Conservation (phyloP, 768 basidiomycete species). For the Lactifluus volemus region DNA sequence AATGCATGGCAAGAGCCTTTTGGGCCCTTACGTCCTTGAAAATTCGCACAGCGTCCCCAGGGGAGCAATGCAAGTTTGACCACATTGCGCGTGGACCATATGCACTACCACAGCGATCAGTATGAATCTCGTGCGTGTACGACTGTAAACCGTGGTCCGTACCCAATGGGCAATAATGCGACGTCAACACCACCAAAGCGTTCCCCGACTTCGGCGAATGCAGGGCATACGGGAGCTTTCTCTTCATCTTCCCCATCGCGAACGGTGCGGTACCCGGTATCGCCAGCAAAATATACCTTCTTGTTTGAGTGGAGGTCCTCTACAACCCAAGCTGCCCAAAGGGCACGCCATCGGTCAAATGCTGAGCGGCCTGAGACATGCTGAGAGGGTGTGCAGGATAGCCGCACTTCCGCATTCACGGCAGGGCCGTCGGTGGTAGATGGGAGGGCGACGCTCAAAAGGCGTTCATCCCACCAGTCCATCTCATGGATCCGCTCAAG, state of each 20-base stretch:
- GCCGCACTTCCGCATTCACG: slow-evolving; percentile 29
- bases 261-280: slow-evolving; percentile 54
- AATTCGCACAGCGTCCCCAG: slow-evolving; percentile 58
- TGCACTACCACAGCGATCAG: slow-evolving; percentile 37
- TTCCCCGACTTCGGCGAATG: slow-evolving; percentile 63
- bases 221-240: slow-evolving; percentile 54
- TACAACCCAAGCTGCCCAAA: slow-evolving; percentile 63
- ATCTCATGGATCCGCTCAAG: slow-evolving; percentile 31
- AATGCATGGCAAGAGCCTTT: slow-evolving; percentile 61
- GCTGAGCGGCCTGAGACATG: slow-evolving; percentile 48
- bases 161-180: slow-evolving; percentile 65
- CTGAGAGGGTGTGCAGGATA: slow-evolving; percentile 57
- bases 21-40: slow-evolving; percentile 56
- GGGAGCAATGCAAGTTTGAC: slow-evolving; percentile 56
- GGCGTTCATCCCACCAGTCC: slow-evolving; percentile 42
- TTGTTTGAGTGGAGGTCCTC: slow-evolving; percentile 40
- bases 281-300: slow-evolving; percentile 59
- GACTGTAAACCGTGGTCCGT: slow-evolving; percentile 17
- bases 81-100: slow-evolving; percentile 48
- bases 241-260: slow-evolving; percentile 40
- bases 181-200: slow-evolving; percentile 56
- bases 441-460: slow-evolving; percentile 25
- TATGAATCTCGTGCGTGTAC: neutral
- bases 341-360: slow-evolving; percentile 44
- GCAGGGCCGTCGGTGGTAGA: neutral